Conservation (phyloP, 2,329 filamentous ascomycete genomes). For the Phaeophleospora eucalypticola region DNA sequence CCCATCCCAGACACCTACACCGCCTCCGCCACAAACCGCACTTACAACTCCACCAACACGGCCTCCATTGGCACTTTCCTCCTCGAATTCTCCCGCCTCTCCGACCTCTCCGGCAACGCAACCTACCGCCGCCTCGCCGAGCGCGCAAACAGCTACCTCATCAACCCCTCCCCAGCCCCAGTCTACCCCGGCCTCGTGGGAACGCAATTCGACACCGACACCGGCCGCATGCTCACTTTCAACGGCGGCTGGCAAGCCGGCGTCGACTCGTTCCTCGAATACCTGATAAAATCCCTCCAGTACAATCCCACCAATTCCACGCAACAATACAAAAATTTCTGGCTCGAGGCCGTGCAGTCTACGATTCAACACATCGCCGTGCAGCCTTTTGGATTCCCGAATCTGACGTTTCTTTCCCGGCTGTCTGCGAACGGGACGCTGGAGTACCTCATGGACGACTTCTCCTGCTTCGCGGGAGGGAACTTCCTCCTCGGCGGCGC, state of each 20-base stretch:
- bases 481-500: conserved; percentile 31
- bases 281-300: conserved; percentile 33
- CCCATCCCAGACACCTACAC: conserved; percentile 25
- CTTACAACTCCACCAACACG: conserved; percentile 23
- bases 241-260: conserved; percentile 33
- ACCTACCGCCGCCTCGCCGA: conserved; percentile 13
- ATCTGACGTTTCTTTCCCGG: conserved; percentile 25
- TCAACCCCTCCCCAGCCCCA: conserved; percentile 10
- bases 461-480: conserved; percentile 34
- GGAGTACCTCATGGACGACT: conserved; percentile 19
- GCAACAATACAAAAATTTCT: conserved; percentile 26
- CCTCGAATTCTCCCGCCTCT: conserved; percentile 25
- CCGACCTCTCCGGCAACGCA: conserved; percentile 24
- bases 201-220: conserved; percentile 22
- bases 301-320: conserved; percentile 25
- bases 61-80: conserved; percentile 21
- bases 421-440: conserved; percentile 11
- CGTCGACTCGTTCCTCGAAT: conserved; percentile 33
- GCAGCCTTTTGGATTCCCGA: conserved; percentile 25
- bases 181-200: conserved; percentile 30
- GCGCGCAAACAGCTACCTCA: conserved; percentile 10
- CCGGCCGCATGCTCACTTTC: conserved; percentile 25
- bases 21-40: conserved; percentile 17
- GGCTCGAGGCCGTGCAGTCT: conserved; percentile 28
- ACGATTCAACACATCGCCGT: conserved; percentile 30